Evolutionary conservation across 2,329 filamentous ascomycete genomes (phyloP).

Genomic region (Trichoderma endophyticum): DNA sequence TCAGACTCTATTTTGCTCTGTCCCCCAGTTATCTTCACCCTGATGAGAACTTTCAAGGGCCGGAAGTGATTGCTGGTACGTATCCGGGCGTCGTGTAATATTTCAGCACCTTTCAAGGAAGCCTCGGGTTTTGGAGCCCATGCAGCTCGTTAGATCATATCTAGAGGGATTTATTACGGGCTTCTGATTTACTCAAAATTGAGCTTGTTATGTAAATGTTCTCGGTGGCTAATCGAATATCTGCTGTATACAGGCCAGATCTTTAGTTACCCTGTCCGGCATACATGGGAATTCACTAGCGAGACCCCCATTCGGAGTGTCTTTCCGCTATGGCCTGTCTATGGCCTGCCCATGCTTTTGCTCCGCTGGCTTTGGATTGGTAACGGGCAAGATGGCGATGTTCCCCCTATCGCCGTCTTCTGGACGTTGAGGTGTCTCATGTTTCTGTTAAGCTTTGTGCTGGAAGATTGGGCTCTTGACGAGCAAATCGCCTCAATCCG

Average conservation of each 20-base stretch:
- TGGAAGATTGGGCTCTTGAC: conserved; percentile 96
- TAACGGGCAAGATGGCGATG: conserved; percentile 70
- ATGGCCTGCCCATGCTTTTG: conserved; percentile 89
- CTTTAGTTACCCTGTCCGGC: conserved; percentile 83
- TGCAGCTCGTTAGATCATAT: neutral
- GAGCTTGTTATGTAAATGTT: neutral
- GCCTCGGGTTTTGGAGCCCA: neutral
- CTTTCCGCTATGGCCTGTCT: conserved; percentile 93
- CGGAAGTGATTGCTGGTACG: conserved; percentile 93
- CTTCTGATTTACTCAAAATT: neutral
- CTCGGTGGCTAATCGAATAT: neutral
- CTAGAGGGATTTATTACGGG: neutral
- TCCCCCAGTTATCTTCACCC: conserved; percentile 96
- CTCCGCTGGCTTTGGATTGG: conserved; percentile 91
- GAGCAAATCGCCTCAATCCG: conserved; percentile 78
- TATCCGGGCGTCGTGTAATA: conserved; percentile 20
- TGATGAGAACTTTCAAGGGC: conserved; percentile 98
- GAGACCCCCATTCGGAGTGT: conserved; percentile 87
- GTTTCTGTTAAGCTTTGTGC: conserved; percentile 92
- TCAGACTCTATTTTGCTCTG: conserved; percentile 90
- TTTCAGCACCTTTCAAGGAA: neutral
- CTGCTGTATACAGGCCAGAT: conserved; percentile 65
- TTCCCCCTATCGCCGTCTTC: conserved; percentile 83
- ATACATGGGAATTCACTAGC: conserved; percentile 95
- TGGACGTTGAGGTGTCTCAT: conserved; percentile 85